Conservation (phyloP, 2,329 filamentous ascomycete species). For the Trichoderma brevicompactum region DNA sequence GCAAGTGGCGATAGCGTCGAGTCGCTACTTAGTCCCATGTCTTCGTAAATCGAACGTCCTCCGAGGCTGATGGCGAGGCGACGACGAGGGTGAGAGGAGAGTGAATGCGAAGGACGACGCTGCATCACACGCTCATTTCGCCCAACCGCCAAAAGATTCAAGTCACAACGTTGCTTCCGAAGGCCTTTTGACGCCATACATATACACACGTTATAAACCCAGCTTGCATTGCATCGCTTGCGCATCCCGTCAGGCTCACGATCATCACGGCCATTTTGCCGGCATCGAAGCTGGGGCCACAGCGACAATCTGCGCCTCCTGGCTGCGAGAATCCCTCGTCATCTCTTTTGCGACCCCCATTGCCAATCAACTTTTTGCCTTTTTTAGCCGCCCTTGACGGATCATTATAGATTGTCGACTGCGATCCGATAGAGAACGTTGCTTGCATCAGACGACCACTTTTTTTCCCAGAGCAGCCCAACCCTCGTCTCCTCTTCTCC, state of each 20-base stretch:
- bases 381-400: not conserved
- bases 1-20: conserved; percentile 20
- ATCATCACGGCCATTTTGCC: conserved; percentile 10
- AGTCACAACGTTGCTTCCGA: conserved; percentile 1
- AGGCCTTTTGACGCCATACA: not conserved
- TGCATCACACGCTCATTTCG: conserved; percentile 4
- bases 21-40: not conserved
- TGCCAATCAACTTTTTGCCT: not conserved
- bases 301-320: conserved; percentile 3
- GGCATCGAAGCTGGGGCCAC: conserved; percentile 8
- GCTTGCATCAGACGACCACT: not conserved
- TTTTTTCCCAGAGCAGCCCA: not conserved
- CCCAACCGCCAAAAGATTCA: not conserved
- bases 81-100: conserved; percentile 26
- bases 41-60: conserved; percentile 14
- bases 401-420: not conserved
- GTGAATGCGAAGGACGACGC: conserved; percentile 24
- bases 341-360: conserved; percentile 2
- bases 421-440: not conserved
- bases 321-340: not conserved
- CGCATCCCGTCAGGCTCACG: conserved; percentile 8
- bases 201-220: not conserved
- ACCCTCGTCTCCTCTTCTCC: not conserved
- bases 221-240: not conserved
- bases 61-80: conserved; percentile 25